A percentile compares a stretch with the other conserved stretches of the same genome.
Conservation (phyloP, 2,329 filamentous ascomycete genomes). For the Alternaria atra region DNA sequence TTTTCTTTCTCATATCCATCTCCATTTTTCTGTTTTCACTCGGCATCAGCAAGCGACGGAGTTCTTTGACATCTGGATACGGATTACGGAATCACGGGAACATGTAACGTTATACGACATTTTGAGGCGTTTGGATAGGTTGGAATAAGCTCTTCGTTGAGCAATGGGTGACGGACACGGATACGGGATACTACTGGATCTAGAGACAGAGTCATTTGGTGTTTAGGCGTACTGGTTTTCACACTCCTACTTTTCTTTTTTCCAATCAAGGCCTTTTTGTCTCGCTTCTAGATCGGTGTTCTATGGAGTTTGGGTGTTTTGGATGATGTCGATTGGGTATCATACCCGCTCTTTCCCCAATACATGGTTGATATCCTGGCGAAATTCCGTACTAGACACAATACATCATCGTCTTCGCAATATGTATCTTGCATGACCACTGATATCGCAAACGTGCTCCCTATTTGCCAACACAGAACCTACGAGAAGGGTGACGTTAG, state of each 20-base stretch:
- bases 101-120: conserved; percentile 3
- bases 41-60: conserved; percentile 26
- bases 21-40: conserved; percentile 3
- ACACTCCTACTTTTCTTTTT: not conserved
- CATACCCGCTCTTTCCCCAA: not conserved
- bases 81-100: not conserved
- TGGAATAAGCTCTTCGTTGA: conserved; percentile 27
- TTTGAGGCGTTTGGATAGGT: not conserved
- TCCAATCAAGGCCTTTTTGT: not conserved
- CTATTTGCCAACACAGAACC: conserved; percentile 40
- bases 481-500: conserved; percentile 18
- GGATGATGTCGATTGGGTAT: not conserved
- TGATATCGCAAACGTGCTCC: not conserved
- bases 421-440: not conserved
- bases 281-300: not conserved
- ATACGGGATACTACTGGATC: not conserved
- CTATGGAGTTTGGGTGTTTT: not conserved
- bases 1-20: not conserved
- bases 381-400: not conserved
- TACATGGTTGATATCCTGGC: not conserved
- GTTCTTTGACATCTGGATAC: conserved; percentile 9
- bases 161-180: conserved; percentile 8
- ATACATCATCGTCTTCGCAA: not conserved
- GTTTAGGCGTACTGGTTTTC: conserved; percentile 5
- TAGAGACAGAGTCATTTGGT: conserved; percentile 15